These are phyloP conservation scores for Epichloe coenophiala DNA, from an alignment of 2,329 filamentous ascomycete genomes.

Conservation along the genomic window DNA sequence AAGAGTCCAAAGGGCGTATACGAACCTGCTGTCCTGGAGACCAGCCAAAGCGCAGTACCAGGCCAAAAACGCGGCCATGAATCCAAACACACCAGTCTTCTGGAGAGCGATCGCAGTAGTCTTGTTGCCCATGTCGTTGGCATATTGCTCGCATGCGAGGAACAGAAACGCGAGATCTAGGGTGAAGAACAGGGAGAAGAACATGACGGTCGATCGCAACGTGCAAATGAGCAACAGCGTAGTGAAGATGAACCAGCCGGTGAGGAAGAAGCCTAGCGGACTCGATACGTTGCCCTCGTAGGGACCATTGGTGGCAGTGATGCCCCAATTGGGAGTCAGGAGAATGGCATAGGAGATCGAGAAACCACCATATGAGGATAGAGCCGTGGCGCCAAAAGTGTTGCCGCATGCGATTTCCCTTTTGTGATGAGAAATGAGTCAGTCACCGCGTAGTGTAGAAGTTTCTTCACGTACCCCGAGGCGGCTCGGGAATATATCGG, in stretches of 20 bases:
- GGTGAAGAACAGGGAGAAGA: conserved; percentile 64
- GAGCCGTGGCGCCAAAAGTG: conserved; percentile 70
- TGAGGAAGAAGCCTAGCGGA: conserved; percentile 61
- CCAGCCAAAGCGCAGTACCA: conserved; percentile 83
- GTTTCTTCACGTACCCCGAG: no score
- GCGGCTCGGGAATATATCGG: neutral
- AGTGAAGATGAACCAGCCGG: conserved; percentile 78
- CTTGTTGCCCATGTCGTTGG: conserved; percentile 35
- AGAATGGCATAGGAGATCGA: conserved; percentile 68
- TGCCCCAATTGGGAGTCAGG: conserved; percentile 53
- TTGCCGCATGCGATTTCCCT: conserved; percentile 79
- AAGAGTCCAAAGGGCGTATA: conserved; percentile 4
- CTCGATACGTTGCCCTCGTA: conserved; percentile 35
- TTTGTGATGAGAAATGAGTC: neutral
- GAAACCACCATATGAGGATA: conserved; percentile 74
- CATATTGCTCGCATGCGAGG: conserved; percentile 51
- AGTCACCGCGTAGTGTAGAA: neutral
- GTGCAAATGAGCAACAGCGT: conserved; percentile 61
- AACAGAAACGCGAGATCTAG: conserved; percentile 66
- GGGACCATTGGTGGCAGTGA: conserved; percentile 31
- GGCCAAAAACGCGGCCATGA: conserved; percentile 65
- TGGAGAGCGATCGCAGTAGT: conserved; percentile 36
- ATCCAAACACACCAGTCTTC: conserved; percentile 65
- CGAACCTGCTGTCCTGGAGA: conserved; percentile 58
- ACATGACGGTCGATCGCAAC: conserved; percentile 62